Percentiles rank a stretch among this genome's conserved stretches.
Conservation (phyloP, 2,329 filamentous ascomycete genomes). For the Gliomastix tumulicola region DNA sequence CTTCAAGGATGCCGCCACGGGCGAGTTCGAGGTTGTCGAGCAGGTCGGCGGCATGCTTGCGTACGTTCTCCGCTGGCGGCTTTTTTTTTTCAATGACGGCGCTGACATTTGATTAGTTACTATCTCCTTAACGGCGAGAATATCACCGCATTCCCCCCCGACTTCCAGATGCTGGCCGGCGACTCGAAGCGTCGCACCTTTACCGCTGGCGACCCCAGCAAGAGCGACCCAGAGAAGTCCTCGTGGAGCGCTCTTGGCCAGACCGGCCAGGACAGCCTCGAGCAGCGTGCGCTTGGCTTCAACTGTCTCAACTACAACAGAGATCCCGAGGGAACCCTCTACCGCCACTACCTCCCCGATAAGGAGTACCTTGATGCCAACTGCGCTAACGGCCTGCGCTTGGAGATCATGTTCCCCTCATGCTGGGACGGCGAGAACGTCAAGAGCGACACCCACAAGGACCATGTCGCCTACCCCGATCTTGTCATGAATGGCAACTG, state of each 20-base stretch:
- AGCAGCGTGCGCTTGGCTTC: constrained; percentile 82
- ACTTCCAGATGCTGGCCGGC: constrained; percentile 80
- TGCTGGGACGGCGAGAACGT: constrained; percentile 72
- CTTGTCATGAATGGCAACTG: constrained; percentile 72
- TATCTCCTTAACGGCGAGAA: constrained; percentile 67
- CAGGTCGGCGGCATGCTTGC: constrained; percentile 80
- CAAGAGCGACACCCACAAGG: constrained; percentile 47
- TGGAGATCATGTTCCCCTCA: constrained; percentile 82
- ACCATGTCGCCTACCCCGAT: constrained; percentile 72
- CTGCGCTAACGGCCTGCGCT: constrained; percentile 73
- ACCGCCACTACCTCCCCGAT: constrained; percentile 74
- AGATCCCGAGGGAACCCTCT: constrained; percentile 64
- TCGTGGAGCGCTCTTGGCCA: constrained; percentile 58
- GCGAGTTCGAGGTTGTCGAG: constrained; percentile 59
- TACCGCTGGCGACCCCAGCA: constrained; percentile 58
- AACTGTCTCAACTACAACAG: constrained; percentile 83
- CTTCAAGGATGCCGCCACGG: constrained; percentile 61
- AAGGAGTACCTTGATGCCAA: constrained; percentile 74
- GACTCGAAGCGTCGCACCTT: constrained; percentile 63
- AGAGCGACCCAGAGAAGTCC: constrained; percentile 60
- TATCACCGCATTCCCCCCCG: constrained; percentile 66
- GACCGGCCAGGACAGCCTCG: constrained; percentile 60
- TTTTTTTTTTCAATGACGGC: background rate
- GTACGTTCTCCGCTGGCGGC: constrained; percentile 37
- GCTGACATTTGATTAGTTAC: constrained; percentile 48